These are phyloP conservation scores for Xerophyta viscosa DNA, from an alignment of 106 monocot species.

Conservation along the genomic window DNA sequence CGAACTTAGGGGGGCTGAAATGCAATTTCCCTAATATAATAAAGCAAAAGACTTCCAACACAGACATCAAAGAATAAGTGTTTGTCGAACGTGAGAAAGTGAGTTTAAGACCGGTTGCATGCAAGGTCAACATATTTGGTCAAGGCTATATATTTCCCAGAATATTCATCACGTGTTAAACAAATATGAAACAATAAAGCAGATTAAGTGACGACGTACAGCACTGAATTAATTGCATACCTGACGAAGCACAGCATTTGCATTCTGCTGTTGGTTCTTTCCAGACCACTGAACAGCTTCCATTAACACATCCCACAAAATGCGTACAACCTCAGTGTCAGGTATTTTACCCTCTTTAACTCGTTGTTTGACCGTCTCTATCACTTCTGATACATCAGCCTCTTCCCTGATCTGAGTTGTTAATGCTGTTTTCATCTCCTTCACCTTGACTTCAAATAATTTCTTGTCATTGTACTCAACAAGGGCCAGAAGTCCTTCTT, in stretches of 20 bases:
- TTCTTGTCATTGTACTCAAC: conserved; percentile 95
- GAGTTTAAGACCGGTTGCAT: no score
- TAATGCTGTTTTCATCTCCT: conserved; percentile 79
- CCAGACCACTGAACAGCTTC: conserved; percentile 99
- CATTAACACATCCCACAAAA: conserved; percentile 94
- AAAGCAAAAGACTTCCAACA: no score
- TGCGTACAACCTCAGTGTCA: conserved; percentile 82
- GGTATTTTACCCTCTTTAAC: conserved; percentile 82
- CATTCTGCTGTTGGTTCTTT: conserved; percentile 98
- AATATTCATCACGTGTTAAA: no score
- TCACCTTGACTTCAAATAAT: conserved; percentile 86
- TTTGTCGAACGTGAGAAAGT: no score
- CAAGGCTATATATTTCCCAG: no score
- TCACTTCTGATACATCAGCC: conserved; percentile 72
- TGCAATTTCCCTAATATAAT: no score
- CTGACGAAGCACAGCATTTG: conserved; percentile 86
- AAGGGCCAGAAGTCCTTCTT: conserved; percentile 71
- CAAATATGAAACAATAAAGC: no score
- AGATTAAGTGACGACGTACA: no score
- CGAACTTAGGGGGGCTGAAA: no score
- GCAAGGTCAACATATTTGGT: no score
- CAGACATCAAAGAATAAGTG: no score
- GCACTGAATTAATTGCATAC: conserved; percentile 19
- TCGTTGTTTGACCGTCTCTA: conserved; percentile 68
- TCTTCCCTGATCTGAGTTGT: conserved; percentile 75